phyloP scores from a whole-genome alignment of 2,329 filamentous ascomycete genomes.

The Pleoardoris graminearum region DNA sequence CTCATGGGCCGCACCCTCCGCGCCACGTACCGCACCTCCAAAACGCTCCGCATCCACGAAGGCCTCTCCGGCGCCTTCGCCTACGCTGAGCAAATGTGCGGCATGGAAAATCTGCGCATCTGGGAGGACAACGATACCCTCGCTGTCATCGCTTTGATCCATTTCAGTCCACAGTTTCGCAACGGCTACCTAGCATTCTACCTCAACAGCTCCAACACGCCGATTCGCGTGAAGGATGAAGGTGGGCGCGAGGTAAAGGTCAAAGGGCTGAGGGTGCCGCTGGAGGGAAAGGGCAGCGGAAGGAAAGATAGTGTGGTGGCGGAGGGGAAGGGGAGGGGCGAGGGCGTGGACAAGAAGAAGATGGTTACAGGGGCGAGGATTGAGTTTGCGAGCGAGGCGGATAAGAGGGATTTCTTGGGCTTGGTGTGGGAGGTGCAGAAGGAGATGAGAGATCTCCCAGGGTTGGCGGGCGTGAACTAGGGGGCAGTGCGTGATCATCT shows the following conservation, averaged over 20 bases:
- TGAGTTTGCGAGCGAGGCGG: conserved; percentile 49
- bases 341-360: conserved; percentile 39
- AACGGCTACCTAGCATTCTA: conserved; percentile 52
- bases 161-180: conserved; percentile 50
- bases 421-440: conserved; percentile 46
- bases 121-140: conserved; percentile 51
- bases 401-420: conserved; percentile 47
- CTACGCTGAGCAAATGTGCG: conserved; percentile 55
- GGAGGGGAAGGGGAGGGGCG: background rate
- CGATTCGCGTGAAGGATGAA: conserved; percentile 48
- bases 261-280: conserved; percentile 47
- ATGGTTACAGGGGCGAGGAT: conserved; percentile 49
- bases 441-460: conserved; percentile 45
- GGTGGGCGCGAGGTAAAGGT: conserved; percentile 46
- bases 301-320: conserved; percentile 28
- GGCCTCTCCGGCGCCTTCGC: conserved; percentile 47
- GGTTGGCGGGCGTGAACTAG: conserved; percentile 38
- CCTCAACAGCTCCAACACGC: conserved; percentile 45
- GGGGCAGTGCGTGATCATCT: too few relatives aligned
- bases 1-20: conserved; percentile 51
- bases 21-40: conserved; percentile 48
- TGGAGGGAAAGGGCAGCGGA: conserved; percentile 22
- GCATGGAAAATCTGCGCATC: conserved; percentile 51
- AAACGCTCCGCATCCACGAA: conserved; percentile 51
- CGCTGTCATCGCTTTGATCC: conserved; percentile 50